Conservation (phyloP, 164 flowering plant species). For the Magnolia kwangsiensis region DNA sequence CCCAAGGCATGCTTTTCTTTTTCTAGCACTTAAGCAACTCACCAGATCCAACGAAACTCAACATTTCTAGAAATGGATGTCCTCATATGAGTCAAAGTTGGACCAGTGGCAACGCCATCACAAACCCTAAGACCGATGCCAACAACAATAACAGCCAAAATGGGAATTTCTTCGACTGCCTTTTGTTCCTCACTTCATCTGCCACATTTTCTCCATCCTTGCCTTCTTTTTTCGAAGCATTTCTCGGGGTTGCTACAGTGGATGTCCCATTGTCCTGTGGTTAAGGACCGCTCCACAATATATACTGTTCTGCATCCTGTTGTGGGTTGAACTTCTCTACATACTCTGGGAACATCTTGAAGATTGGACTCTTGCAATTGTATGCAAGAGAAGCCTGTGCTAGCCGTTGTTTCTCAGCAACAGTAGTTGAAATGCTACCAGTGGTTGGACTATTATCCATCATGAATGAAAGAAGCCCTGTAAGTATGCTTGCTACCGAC, state of each 20-base stretch:
- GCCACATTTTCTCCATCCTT: slow-evolving; percentile 24
- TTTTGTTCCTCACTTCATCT: slow-evolving; percentile 35
- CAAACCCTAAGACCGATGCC: slow-evolving; percentile 60
- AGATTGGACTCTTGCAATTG: slow-evolving; percentile 75
- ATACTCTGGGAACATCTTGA: slow-evolving; percentile 90
- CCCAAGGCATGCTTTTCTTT: background rate
- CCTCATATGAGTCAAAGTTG: slow-evolving; percentile 41
- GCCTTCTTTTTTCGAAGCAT: slow-evolving; percentile 26
- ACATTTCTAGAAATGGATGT: background rate
- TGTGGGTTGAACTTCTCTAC: slow-evolving; percentile 79
- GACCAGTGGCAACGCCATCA: slow-evolving; percentile 86
- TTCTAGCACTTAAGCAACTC: background rate
- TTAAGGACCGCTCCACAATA: slow-evolving; percentile 30
- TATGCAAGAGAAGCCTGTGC: slow-evolving; percentile 87
- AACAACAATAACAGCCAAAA: slow-evolving; percentile 77
- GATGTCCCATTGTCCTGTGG: slow-evolving; percentile 25
- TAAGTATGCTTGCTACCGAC: slow-evolving; percentile 97
- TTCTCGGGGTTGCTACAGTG: slow-evolving; percentile 8
- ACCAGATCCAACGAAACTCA: background rate
- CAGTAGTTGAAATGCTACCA: slow-evolving; percentile 84
- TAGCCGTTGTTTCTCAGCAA: slow-evolving; percentile 71
- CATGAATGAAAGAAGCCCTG: slow-evolving; percentile 97
- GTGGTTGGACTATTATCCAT: slow-evolving; percentile 97
- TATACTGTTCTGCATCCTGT: slow-evolving; percentile 36
- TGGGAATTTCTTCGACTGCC: slow-evolving; percentile 46